Conservation (phyloP, 1,284 basidiomycete species). For the Ceratobasidium sp. region DNA sequence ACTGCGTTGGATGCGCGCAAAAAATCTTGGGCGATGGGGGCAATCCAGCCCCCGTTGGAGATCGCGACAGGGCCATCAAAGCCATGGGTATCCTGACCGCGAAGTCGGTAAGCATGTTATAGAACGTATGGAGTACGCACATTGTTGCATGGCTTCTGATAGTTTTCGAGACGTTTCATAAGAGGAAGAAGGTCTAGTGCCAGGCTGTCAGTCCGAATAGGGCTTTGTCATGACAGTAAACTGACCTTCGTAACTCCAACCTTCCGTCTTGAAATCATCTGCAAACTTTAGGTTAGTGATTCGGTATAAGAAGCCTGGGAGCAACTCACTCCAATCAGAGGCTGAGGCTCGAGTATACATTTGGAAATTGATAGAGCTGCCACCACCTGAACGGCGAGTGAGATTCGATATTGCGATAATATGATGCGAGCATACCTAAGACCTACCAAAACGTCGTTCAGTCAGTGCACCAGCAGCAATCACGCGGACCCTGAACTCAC, state of each 20-base stretch:
- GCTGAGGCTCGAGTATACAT: conserved; percentile 67
- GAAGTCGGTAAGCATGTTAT: conserved; percentile 53
- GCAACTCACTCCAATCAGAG: conserved; percentile 72
- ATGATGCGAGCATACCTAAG: conserved; percentile 61
- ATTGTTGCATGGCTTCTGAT: conserved; percentile 69
- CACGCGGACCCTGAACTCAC: neutral
- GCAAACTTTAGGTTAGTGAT: conserved; percentile 8
- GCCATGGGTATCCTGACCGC: conserved; percentile 65
- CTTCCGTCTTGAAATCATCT: conserved; percentile 80
- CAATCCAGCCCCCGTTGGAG: conserved; percentile 73
- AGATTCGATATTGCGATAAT: neutral
- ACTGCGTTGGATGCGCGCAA: conserved; percentile 71
- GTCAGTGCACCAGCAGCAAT: no score
- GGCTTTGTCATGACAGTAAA: neutral
- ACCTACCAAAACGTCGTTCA: conserved; percentile 58
- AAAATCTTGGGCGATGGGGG: conserved; percentile 75
- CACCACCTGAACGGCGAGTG: conserved; percentile 44
- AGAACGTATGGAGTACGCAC: neutral
- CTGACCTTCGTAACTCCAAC: conserved; percentile 73
- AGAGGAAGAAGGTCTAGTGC: conserved; percentile 70
- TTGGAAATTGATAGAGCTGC: conserved; percentile 53
- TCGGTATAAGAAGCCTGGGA: neutral
- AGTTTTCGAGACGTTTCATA: conserved; percentile 82
- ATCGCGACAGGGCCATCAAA: conserved; percentile 79
- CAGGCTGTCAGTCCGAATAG: neutral